Evolutionary conservation across 106 monocot species (phyloP).

Genomic region (Dendrobium chrysotoxum): DNA sequence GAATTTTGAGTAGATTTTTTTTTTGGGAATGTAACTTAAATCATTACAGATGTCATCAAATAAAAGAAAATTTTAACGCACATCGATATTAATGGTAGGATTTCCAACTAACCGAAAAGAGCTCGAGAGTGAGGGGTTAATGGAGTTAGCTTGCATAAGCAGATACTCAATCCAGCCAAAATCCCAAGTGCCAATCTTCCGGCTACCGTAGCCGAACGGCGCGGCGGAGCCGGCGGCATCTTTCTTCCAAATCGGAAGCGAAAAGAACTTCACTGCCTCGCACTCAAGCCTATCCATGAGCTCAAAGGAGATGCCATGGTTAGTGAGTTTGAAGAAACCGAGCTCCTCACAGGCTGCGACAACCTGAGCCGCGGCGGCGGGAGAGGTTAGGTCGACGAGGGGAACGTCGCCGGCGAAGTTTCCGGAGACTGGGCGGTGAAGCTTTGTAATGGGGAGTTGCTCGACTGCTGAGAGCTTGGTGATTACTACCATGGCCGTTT

Average conservation of each 20-base stretch:
- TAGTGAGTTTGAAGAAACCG: conserved; percentile 76
- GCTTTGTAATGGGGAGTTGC: conserved; percentile 22
- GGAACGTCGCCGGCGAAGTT: conserved; percentile 14
- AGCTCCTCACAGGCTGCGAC: conserved; percentile 58
- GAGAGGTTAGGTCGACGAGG: conserved; percentile 31
- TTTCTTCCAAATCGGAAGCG: conserved; percentile 36
- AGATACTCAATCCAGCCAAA: conserved; percentile 90
- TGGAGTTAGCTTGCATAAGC: conserved; percentile 33
- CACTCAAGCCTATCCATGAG: conserved; percentile 36
- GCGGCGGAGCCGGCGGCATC: conserved; percentile 17
- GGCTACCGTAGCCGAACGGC: conserved; percentile 71
- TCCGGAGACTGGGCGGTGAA: background rate
- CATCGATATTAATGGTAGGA: no score
- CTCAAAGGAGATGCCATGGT: conserved; percentile 38
- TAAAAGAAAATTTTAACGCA: no score
- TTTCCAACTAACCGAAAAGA: conserved; percentile 26
- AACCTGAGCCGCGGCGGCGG: conserved; percentile 4
- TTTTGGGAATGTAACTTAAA: no score
- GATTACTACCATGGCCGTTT: conserved; percentile 40
- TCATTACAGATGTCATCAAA: no score
- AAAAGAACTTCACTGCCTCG: conserved; percentile 53
- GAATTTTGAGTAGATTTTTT: no score
- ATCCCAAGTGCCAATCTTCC: conserved; percentile 66
- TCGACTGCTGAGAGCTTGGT: conserved; percentile 20
- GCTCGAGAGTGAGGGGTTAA: conserved; percentile 6